Base-by-base conservation (phyloP, 495 filamentous ascomycete genomes). In the Penicillium manginii region DNA sequence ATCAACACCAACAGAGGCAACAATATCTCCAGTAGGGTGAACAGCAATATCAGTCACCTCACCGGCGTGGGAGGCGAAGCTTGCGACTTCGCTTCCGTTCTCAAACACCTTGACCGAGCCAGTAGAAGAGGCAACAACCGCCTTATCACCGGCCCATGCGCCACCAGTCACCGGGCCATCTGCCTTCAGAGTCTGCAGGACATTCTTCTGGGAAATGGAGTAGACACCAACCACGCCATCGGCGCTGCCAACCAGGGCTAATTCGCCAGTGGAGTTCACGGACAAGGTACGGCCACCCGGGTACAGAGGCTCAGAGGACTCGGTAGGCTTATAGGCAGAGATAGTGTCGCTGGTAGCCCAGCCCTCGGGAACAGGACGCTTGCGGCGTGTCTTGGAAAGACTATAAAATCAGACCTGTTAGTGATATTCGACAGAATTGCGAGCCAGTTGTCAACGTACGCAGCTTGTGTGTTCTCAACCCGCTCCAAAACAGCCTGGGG, bases 1-100 rank as follows among this genome's bases (percentile, higher is more conserved):
- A 71, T 98, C 94, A 4, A 85, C 83, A 50, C 94, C 94, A 29
- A 93, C 86, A 0, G 92, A 97, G 10, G 89, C 93, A 19, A 97
- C 76, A 58, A 98, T 87, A 19, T 91, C 86, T 31, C 86, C 90
- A 70, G 89, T 88, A 2, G 94, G 90, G 71, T 98, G 96, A 3
- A 94, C 69, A 18, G 91, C 84, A 39, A 98, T 72, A 3, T 85
- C 89, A 6, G 86, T 91, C 2, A 86, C 89, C 32, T 87, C 81
- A 12, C 94, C 96, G 55, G 91, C 90, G 67, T 98, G 94, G 2
- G 88, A 83, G 23, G 77, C 75, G 63, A 96, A 88, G 50, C 80
- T 82, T 10, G 84, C 83, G 14, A 85, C 73, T 71, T 88, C 84
- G 14, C 69, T 77, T 8, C 86, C 91, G 56, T 81, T 72, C 52